A percentile compares a stretch with the other conserved stretches of the same genome.
These are phyloP conservation scores for Pulveroboletus sp. DNA, from an alignment of 768 basidiomycete species.

Conservation along the genomic window DNA sequence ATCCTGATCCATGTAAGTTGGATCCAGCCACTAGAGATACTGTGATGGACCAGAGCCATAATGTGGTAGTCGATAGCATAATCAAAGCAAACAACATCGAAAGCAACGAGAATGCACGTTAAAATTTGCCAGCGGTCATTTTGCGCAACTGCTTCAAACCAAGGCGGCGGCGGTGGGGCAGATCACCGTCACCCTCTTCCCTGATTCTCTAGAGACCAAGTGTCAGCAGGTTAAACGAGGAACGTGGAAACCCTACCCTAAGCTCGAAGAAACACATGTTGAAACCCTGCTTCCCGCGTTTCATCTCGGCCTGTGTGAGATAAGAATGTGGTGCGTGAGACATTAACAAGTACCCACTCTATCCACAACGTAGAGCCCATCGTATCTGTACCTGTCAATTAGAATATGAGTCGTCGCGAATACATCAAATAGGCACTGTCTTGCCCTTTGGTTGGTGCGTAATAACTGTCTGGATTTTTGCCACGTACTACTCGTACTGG, in stretches of 20 bases:
- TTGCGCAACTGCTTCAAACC: background rate
- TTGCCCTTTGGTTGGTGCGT: slow-evolving; percentile 25
- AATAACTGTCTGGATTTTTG: slow-evolving; percentile 8
- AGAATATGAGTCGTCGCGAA: background rate
- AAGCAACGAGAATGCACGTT: background rate
- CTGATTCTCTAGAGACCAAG: slow-evolving; percentile 17
- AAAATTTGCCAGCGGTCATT: slow-evolving; percentile 11
- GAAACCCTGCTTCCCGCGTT: slow-evolving; percentile 17
- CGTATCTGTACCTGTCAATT: slow-evolving; percentile 28
- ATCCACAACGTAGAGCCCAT: slow-evolving; percentile 30
- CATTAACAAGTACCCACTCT: slow-evolving; percentile 14
- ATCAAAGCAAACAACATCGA: background rate
- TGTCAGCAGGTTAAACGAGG: background rate
- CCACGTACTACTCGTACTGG: slow-evolving; percentile 42
- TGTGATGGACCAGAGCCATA: background rate
- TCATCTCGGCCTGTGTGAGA: slow-evolving; percentile 13
- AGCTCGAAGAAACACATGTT: slow-evolving; percentile 31
- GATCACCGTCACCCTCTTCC: slow-evolving; percentile 15
- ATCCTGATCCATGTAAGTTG: slow-evolving; percentile 8
- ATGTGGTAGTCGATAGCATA: slow-evolving; percentile 10
- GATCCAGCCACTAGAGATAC: background rate
- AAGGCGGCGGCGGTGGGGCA: slow-evolving; percentile 26
- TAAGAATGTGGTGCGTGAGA: slow-evolving; percentile 3
- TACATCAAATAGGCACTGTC: background rate
- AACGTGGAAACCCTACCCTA: slow-evolving; percentile 12